Percentiles rank a stretch among this genome's conserved stretches.
phyloP scores from a whole-genome alignment of 2,329 filamentous ascomycete genomes.

The Colletotrichum scovillei region DNA sequence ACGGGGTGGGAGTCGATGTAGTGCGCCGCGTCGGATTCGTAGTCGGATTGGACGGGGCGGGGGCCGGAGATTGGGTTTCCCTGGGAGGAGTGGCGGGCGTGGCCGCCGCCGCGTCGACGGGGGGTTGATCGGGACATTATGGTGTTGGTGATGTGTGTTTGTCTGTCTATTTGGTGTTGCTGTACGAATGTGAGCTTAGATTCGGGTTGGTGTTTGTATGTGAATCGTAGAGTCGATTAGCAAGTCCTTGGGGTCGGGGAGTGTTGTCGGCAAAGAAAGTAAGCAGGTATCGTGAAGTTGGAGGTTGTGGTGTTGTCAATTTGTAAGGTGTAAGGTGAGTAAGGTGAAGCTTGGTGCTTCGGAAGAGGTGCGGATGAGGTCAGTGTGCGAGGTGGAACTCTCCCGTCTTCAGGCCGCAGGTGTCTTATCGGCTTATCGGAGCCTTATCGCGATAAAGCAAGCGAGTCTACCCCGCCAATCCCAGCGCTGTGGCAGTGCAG shows the following conservation, averaged over 20 bases:
- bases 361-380: constrained; percentile 10
- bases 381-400: not conserved
- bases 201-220: not conserved
- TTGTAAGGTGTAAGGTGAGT: too few species aligned
- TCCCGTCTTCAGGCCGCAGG: not conserved
- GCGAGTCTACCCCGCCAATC: constrained; percentile 21
- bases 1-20: constrained; percentile 56
- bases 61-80: constrained; percentile 43
- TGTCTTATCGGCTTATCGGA: constrained; percentile 14
- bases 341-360: not conserved
- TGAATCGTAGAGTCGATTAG: not conserved
- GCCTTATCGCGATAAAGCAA: constrained; percentile 1
- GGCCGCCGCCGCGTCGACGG: constrained; percentile 45
- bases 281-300: not conserved
- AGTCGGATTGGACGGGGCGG: constrained; percentile 60
- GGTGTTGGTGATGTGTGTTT: not conserved
- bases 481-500: constrained; percentile 30
- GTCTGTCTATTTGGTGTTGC: constrained; percentile 20
- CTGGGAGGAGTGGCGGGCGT: constrained; percentile 54
- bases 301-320: not conserved
- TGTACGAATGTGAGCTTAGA: constrained; percentile 33
- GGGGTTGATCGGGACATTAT: constrained; percentile 59
- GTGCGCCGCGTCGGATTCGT: constrained; percentile 72
- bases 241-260: not conserved
- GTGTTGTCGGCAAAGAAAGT: not conserved